Evolutionary conservation across 139 green algal species (phyloP), one percentile per base, ranked within the genome.

Genomic region (Chlamydomonas sp.): DNA sequence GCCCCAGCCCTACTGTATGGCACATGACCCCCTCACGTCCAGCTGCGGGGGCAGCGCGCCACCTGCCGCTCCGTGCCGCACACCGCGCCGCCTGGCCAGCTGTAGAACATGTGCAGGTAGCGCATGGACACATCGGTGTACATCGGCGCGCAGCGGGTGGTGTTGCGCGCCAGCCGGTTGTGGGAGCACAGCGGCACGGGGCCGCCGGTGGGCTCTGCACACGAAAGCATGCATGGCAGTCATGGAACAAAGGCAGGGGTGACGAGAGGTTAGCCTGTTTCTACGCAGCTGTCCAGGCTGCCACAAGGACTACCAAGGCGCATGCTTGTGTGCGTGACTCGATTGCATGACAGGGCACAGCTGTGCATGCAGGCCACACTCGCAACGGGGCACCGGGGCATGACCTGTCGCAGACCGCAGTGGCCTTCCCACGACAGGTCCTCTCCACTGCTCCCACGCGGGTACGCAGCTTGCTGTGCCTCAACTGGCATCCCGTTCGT

Each of bases 61-160:
- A 88, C 62, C 3, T 6, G 3, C 5, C 9, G 4, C 15, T 67
- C 67, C 9, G 18, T 20, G 75, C 73, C 74, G 63, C 83, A 88
- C 63, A 77, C 74, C 5, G 83, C 83, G 3, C 83, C 83, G 1
- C 83, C 83, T 49, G 83, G 83, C 83, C 83, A 88, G 69, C 69
- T 63, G 83, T 88, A 88, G 17, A 88, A 88, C 74, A 82, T 82
- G 49, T 77, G 16, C 61, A 82, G 81, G 2, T 10, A n/a, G 2
- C 73, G 62, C 83, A 82, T 75, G 61, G 61, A 63, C 63, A 81
- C 59, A 3, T 18, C 49, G 16, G 10, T 15, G 74, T 82, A 76
- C 12, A 15, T 3, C 49, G 66, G 20, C 15, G 63, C 62, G 63
- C 83, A 88, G 83, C 69, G 63, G 17, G n/a, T 5, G 6, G 2